A percentile compares a stretch with the other conserved stretches of the same genome.
Conservation (phyloP, 495 filamentous ascomycete genomes). For the Zalerion maritima region DNA sequence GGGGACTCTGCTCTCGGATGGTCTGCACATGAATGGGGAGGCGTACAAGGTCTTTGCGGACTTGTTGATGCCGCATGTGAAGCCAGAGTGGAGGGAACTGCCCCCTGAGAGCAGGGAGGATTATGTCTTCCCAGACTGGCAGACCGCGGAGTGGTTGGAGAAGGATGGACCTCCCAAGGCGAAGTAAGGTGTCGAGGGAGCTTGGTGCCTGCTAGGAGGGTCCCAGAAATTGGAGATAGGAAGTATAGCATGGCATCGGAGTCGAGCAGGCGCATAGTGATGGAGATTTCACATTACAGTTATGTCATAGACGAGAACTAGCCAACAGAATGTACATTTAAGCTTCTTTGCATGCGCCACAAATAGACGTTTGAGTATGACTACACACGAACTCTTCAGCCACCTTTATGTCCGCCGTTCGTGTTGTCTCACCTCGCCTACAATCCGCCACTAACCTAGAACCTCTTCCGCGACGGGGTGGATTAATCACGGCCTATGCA, state of each 20-base stretch:
- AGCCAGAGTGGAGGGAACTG: conserved; percentile 19
- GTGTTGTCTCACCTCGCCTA: no score
- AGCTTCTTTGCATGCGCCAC: no score
- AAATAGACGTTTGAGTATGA: no score
- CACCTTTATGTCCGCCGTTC: no score
- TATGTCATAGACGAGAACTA: no score
- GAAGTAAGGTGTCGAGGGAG: conserved; percentile 9
- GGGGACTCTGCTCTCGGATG: conserved; percentile 34
- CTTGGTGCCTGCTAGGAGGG: background rate
- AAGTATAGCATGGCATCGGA: conserved; percentile 7
- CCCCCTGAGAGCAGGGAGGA: conserved; percentile 13
- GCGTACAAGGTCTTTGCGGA: conserved; percentile 35
- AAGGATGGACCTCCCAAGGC: conserved; percentile 15
- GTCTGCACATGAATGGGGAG: conserved; percentile 37
- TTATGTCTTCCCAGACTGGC: conserved; percentile 30
- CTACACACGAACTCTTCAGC: no score
- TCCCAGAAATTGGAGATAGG: conserved; percentile 2
- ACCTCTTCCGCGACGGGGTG: no score
- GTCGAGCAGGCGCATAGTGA: conserved; percentile 1
- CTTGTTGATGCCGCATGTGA: conserved; percentile 25
- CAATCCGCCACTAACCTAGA: no score
- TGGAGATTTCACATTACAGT: background rate
- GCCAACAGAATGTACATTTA: no score
- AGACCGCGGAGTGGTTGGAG: background rate
- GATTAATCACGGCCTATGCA: no score